Conservation (phyloP, 495 filamentous ascomycete species). For the Entonaema liquescens region DNA sequence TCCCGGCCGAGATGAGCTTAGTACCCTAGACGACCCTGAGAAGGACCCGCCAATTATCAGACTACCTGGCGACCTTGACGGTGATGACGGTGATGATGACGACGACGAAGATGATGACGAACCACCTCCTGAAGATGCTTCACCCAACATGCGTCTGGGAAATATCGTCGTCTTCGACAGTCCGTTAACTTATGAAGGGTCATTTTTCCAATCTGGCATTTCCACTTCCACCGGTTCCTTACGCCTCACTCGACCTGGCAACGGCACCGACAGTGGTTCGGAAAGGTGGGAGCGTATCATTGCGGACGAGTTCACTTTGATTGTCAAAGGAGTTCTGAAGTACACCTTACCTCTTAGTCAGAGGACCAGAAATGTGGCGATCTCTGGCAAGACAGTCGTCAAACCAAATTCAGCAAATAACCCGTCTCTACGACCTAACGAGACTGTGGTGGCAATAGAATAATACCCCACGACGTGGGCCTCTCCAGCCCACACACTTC, state of each 20-base stretch:
- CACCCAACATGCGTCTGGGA: constrained; percentile 88
- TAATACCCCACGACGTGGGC: constrained; percentile 39
- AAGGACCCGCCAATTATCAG: constrained; percentile 65
- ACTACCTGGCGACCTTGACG: constrained; percentile 42
- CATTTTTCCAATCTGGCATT: constrained; percentile 73
- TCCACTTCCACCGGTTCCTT: constrained; percentile 82
- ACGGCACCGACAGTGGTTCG: constrained; percentile 84
- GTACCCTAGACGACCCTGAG: constrained; percentile 60
- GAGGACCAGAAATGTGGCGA: constrained; percentile 63
- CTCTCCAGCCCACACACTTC: constrained; percentile 39
- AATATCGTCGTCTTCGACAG: constrained; percentile 87
- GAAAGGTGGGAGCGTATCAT: constrained; percentile 93
- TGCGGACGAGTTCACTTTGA: constrained; percentile 88
- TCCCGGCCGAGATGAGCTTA: constrained; percentile 55
- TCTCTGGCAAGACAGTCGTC: constrained; percentile 59
- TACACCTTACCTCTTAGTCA: constrained; percentile 88
- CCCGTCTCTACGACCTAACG: constrained; percentile 49
- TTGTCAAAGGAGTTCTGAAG: constrained; percentile 86
- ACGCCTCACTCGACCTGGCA: constrained; percentile 82
- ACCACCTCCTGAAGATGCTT: constrained; percentile 63
- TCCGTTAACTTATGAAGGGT: constrained; percentile 84
- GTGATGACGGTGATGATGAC: constrained; percentile 55
- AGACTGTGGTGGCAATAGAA: constrained; percentile 40
- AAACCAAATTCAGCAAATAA: constrained; percentile 60
- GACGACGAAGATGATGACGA: neutral